A percentile compares a stretch with the other conserved stretches of the same genome.
Evolutionary conservation across 495 filamentous ascomycete genomes (phyloP).

Genomic region (Parachaetomium inaequale): DNA sequence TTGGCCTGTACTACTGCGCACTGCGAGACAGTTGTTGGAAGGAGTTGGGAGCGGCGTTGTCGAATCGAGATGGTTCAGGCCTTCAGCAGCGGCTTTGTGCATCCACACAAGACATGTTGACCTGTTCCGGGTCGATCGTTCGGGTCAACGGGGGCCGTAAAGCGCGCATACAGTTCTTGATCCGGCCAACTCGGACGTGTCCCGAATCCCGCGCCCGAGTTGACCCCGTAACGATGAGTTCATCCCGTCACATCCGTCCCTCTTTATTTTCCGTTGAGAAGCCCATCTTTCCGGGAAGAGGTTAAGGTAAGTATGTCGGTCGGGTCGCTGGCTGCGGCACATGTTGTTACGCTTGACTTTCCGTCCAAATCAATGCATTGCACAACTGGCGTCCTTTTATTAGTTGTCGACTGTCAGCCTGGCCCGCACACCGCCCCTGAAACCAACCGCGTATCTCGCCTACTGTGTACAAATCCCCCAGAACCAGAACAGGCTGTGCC

Average conservation of each 20-base stretch:
- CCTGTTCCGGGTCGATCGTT: not conserved
- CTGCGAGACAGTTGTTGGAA: not conserved
- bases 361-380: not conserved
- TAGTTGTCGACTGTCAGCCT: not conserved
- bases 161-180: not conserved
- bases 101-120: not conserved
- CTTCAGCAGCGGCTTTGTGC: not conserved
- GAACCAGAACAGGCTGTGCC: not conserved
- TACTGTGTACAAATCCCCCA: not conserved
- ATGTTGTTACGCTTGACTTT: not conserved
- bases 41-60: not conserved
- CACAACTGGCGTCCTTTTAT: not conserved
- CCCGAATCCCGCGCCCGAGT: not conserved
- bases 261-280: not conserved
- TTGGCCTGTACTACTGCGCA: not conserved
- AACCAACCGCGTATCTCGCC: conserved; percentile 7
- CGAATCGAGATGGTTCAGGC: not conserved
- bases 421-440: conserved; percentile 3
- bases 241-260: not conserved
- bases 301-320: no score
- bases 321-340: no score
- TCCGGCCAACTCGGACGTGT: not conserved
- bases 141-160: not conserved
- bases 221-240: not conserved
- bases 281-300: not conserved